Conservation (phyloP, 2,329 filamentous ascomycete species). For the Ilyonectria robusta region DNA sequence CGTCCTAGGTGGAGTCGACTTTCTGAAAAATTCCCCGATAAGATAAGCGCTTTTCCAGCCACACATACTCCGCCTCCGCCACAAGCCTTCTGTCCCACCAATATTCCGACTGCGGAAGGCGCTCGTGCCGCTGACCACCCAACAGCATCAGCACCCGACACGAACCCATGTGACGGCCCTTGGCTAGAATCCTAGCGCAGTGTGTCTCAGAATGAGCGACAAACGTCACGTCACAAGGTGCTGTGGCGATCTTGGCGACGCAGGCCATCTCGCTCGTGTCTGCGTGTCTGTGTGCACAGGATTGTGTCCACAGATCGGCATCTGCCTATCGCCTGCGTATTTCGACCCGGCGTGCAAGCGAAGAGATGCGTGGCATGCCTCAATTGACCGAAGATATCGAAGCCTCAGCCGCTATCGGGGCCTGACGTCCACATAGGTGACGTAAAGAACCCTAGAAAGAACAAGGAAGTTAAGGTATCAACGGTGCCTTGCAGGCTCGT, state of each 20-base stretch:
- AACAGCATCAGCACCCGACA: neutral
- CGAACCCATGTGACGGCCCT: constrained; percentile 3
- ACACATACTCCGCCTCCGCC: neutral
- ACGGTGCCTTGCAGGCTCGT: constrained; percentile 11
- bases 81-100: neutral
- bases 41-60: constrained; percentile 21
- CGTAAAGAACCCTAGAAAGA: neutral
- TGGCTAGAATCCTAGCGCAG: neutral
- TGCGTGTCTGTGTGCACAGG: neutral
- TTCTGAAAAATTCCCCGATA: constrained; percentile 30
- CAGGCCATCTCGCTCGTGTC: neutral
- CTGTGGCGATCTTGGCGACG: neutral
- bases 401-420: neutral
- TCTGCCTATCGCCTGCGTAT: neutral
- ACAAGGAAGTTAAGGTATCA: neutral
- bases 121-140: constrained; percentile 3
- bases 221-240: neutral
- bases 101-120: neutral
- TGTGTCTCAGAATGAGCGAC: neutral
- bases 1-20: constrained; percentile 12
- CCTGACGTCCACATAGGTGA: neutral
- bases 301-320: neutral
- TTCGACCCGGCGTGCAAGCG: neutral
- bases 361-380: neutral
- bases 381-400: neutral